phyloP scores from a whole-genome alignment of 495 filamentous ascomycete species.

The Copromyces sp. region DNA sequence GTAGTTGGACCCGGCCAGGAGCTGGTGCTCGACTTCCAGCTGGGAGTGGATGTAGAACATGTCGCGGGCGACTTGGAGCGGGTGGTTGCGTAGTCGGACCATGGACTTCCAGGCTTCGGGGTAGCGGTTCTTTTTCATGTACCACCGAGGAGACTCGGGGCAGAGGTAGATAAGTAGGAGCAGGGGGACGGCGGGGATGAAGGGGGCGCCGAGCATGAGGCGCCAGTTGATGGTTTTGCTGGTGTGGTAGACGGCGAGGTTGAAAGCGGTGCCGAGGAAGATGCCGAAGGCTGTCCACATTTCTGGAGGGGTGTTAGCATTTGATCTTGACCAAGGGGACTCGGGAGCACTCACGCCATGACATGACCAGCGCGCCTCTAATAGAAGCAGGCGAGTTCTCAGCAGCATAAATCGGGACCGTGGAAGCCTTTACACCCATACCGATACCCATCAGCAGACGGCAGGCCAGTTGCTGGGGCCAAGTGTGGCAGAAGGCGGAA shows the following conservation, averaged over 20 bases:
- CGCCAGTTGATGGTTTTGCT: conserved; percentile 54
- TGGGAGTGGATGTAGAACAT: conserved; percentile 64
- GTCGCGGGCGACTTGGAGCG: conserved; percentile 64
- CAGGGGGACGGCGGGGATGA: conserved; percentile 64
- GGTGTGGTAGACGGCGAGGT: conserved; percentile 50
- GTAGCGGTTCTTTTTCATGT: conserved; percentile 53
- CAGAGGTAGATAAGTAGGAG: conserved; percentile 58
- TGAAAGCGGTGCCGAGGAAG: conserved; percentile 59
- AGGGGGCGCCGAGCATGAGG: conserved; percentile 65
- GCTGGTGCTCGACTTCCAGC: conserved; percentile 29
- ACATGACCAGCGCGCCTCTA: conserved; percentile 74
- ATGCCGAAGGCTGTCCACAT: conserved; percentile 81
- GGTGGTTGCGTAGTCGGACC: conserved; percentile 48
- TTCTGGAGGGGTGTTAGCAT: conserved; percentile 24
- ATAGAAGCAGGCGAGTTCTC: conserved; percentile 67
- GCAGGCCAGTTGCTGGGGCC: conserved; percentile 50
- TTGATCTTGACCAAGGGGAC: not conserved
- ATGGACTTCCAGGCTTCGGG: conserved; percentile 54
- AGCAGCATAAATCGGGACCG: conserved; percentile 65
- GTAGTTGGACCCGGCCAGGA: conserved; percentile 33
- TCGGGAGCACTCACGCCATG: conserved; percentile 43
- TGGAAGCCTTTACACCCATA: conserved; percentile 53
- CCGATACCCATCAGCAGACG: conserved; percentile 62
- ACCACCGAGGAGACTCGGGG: conserved; percentile 60
- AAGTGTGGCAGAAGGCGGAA: conserved; percentile 52